Conservation (phyloP, 2,329 filamentous ascomycete genomes). For the Moelleriella libera region DNA sequence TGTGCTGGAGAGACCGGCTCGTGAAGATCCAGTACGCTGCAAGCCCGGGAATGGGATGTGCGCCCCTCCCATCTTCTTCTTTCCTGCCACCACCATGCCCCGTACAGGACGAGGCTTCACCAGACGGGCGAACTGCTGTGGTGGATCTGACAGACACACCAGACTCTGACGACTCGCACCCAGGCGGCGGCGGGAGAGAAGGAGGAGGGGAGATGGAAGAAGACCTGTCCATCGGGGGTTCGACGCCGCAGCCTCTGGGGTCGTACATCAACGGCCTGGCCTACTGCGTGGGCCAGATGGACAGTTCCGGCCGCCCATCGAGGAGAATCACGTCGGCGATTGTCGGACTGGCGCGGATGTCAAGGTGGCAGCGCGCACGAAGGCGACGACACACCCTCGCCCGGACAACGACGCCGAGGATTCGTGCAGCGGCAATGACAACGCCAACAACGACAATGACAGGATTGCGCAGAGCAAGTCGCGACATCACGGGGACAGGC, state of each 20-base stretch:
- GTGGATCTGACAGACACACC: no score
- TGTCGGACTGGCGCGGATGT: conserved; percentile 1
- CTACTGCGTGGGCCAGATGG: conserved; percentile 18
- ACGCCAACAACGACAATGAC: neutral
- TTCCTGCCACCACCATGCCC: neutral
- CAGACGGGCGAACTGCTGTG: no score
- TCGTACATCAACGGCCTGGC: conserved; percentile 14
- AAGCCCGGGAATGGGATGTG: neutral
- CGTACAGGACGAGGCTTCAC: no score
- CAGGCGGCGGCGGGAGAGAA: no score
- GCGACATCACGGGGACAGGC: neutral
- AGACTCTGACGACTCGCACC: no score
- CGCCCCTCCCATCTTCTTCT: neutral
- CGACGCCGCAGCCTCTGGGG: conserved; percentile 4
- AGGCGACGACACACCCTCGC: no score
- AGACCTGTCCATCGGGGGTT: neutral
- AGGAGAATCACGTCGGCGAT: neutral
- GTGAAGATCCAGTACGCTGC: conserved; percentile 12
- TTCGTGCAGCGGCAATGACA: neutral
- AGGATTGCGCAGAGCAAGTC: neutral
- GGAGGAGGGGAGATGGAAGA: no score
- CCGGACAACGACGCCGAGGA: neutral
- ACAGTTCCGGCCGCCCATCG: neutral
- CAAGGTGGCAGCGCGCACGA: neutral
- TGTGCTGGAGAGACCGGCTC: conserved; percentile 15